Percentiles rank a stretch among this genome's conserved stretches.
Conservation (phyloP, 2,329 filamentous ascomycete species). For the Pseudogymnoascus sp. region DNA sequence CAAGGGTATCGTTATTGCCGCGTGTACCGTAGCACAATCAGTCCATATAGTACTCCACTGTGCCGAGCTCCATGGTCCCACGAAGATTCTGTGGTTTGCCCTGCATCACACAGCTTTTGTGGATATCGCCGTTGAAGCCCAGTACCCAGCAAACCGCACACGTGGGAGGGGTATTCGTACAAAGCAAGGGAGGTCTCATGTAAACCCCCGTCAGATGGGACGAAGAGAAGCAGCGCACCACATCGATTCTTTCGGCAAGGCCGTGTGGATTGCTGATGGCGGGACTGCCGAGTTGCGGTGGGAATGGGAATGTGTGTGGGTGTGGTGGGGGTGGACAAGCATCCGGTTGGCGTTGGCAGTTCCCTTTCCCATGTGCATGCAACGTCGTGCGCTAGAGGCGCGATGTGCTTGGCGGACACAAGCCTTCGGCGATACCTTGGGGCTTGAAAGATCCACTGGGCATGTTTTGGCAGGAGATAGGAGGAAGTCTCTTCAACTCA, state of each 20-base stretch:
- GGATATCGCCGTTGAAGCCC: background rate
- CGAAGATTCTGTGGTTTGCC: background rate
- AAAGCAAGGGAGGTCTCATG: background rate
- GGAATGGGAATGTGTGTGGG: background rate
- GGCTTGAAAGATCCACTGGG: background rate
- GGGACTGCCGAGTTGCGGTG: background rate
- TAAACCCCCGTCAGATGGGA: background rate
- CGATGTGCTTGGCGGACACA: background rate
- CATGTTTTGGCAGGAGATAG: background rate
- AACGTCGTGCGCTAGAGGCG: background rate
- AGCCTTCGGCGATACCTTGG: conserved; percentile 1
- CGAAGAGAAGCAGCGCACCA: background rate
- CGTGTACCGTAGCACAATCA: background rate
- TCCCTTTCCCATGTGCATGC: background rate
- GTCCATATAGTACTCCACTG: background rate
- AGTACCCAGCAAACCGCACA: background rate
- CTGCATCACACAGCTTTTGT: background rate
- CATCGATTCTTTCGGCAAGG: background rate
- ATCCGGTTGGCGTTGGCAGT: background rate
- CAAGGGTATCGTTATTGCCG: background rate
- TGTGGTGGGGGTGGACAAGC: background rate
- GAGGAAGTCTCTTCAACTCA: background rate
- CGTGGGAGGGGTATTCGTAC: background rate
- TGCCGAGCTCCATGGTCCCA: background rate
- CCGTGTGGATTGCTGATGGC: background rate